A percentile compares a stretch with the other conserved stretches of the same genome.
Evolutionary conservation across 2,329 filamentous ascomycete genomes (phyloP).

Genomic region (Cladosporium sp.): DNA sequence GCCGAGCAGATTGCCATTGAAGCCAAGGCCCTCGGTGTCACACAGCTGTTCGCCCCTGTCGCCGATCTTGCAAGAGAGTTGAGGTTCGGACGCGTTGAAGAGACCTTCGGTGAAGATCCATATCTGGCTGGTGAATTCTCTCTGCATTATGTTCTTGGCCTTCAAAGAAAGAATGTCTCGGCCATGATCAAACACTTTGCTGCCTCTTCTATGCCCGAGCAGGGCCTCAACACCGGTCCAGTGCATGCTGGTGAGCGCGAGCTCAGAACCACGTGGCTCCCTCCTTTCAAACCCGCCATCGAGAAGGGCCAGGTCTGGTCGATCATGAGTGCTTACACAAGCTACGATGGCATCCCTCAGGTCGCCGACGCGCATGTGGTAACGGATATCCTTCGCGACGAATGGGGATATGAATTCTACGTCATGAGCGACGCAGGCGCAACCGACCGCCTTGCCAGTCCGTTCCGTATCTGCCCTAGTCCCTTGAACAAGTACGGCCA

Average conservation of each 20-base stretch:
- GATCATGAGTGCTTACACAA: conserved; percentile 70
- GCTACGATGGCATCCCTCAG: conserved; percentile 66
- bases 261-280: conserved; percentile 50
- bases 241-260: conserved; percentile 55
- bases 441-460: conserved; percentile 62
- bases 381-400: conserved; percentile 64
- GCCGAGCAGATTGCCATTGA: conserved; percentile 62
- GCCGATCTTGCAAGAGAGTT: conserved; percentile 68
- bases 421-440: conserved; percentile 67
- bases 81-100: conserved; percentile 69
- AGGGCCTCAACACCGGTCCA: conserved; percentile 65
- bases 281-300: conserved; percentile 65
- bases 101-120: conserved; percentile 67
- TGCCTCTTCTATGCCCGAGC: conserved; percentile 64
- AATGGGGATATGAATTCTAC: conserved; percentile 60
- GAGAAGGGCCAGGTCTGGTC: conserved; percentile 64
- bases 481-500: conserved; percentile 29
- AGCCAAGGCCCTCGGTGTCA: conserved; percentile 63
- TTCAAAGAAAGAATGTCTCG: conserved; percentile 62
- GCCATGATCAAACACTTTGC: conserved; percentile 75
- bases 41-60: conserved; percentile 68
- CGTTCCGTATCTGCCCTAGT: conserved; percentile 60
- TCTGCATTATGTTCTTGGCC: conserved; percentile 55
- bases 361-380: conserved; percentile 62
- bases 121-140: conserved; percentile 66